These are phyloP conservation scores for Populus hybrid DNA, from an alignment of 441 rosid genomes.

Conservation along the genomic window DNA sequence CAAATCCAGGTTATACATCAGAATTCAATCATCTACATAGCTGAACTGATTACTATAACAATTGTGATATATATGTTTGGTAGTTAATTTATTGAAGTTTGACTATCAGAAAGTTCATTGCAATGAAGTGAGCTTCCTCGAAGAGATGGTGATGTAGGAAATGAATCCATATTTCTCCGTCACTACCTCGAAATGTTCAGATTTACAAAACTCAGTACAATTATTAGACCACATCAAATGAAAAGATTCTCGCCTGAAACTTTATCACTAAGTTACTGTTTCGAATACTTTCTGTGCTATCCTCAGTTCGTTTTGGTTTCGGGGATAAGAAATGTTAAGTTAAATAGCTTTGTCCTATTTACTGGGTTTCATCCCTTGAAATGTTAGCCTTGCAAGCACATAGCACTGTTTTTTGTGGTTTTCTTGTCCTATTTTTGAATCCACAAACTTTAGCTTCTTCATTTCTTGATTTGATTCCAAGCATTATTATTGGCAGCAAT, in stretches of 20 bases:
- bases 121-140: neutral
- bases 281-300: neutral
- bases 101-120: neutral
- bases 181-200: neutral
- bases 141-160: neutral
- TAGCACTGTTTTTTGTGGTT: neutral
- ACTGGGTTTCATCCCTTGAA: neutral
- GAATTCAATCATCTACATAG: neutral
- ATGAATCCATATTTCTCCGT: neutral
- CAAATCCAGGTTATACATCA: constrained; percentile 50
- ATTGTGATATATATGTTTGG: neutral
- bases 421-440: neutral
- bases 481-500: neutral
- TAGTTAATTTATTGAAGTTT: neutral
- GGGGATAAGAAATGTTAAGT: neutral
- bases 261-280: neutral
- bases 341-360: too few species aligned
- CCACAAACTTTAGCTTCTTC: neutral
- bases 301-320: neutral
- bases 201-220: neutral
- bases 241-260: neutral
- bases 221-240: neutral
- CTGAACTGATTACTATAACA: neutral
- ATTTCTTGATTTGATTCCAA: neutral
- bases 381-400: neutral